phyloP scores from a whole-genome alignment of 1,284 basidiomycete genomes.

The Anthracocystis setariae region DNA sequence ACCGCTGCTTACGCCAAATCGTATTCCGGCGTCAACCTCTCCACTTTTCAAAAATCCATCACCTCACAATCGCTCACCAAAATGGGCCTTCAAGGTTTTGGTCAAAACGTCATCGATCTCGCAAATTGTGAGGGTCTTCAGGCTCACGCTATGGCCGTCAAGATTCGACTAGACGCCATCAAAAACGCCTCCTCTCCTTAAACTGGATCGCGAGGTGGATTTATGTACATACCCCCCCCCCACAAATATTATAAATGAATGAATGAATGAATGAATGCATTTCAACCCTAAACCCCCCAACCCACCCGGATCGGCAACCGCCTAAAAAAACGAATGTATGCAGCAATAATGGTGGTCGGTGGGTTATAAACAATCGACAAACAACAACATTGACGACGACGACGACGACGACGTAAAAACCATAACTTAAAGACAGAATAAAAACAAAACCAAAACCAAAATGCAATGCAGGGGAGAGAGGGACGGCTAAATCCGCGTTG shows the following conservation, averaged over 20 bases:
- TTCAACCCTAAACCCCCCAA: too few species aligned
- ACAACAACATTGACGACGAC: too few species aligned
- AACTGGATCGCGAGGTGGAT: too few species aligned
- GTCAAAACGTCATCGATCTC: slow-evolving; percentile 87
- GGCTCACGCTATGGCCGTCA: slow-evolving; percentile 79
- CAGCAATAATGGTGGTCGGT: too few species aligned
- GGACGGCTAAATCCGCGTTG: too few species aligned
- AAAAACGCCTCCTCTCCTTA: too few species aligned
- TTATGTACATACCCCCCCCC: neutral
- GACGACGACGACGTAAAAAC: too few species aligned
- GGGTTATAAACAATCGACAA: too few species aligned
- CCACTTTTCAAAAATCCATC: slow-evolving; percentile 98
- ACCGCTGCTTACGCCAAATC: slow-evolving; percentile 86
- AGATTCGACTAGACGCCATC: slow-evolving; percentile 64
- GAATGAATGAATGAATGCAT: neutral
- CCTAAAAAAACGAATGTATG: neutral
- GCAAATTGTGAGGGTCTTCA: slow-evolving; percentile 95
- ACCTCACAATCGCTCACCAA: slow-evolving; percentile 90
- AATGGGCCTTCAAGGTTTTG: slow-evolving; percentile 80
- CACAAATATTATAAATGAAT: neutral
- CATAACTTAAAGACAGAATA: too few species aligned
- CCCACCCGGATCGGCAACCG: too few species aligned
- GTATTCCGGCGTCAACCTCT: slow-evolving; percentile 96
- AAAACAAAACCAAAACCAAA: too few species aligned
- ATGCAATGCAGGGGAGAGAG: too few species aligned